Evolutionary conservation across 768 basidiomycete species (phyloP).

Genomic region (Suillus alpinus): DNA sequence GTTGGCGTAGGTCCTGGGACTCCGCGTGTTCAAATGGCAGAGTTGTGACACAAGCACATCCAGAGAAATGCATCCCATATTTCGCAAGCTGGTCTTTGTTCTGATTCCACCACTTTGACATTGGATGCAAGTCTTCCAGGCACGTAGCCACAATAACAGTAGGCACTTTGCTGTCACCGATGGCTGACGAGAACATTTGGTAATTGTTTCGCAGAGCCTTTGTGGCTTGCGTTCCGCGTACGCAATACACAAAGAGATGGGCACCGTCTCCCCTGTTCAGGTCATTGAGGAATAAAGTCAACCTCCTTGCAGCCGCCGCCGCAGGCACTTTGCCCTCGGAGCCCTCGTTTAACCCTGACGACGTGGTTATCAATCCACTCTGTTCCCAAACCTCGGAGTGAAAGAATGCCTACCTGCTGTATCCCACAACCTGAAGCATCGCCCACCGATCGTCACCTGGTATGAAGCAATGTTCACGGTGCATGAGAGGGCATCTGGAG

Average conservation of each 20-base stretch:
- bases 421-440: conserved; percentile 28
- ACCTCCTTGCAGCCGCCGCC: conserved; percentile 22
- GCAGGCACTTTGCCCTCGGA: conserved; percentile 26
- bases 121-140: conserved; percentile 25
- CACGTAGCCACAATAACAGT: conserved; percentile 25
- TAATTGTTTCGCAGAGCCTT: conserved; percentile 18
- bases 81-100: conserved; percentile 24
- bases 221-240: conserved; percentile 25
- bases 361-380: not conserved
- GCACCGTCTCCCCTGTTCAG: conserved; percentile 25
- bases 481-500: conserved; percentile 31
- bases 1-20: conserved; percentile 8
- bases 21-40: conserved; percentile 4
- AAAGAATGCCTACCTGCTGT: conserved; percentile 20
- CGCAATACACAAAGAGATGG: conserved; percentile 25
- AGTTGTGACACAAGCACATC: conserved; percentile 36
- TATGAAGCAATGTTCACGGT: conserved; percentile 31
- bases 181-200: conserved; percentile 18
- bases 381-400: no score
- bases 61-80: conserved; percentile 31
- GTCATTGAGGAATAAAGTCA: conserved; percentile 30
- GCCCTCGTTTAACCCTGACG: conserved; percentile 30
- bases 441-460: conserved; percentile 15
- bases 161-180: conserved; percentile 25
- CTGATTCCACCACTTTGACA: conserved; percentile 35